These are phyloP conservation scores for Scenedesmus sp. DNA, from an alignment of 163 green algal genomes.

Conservation along the genomic window DNA sequence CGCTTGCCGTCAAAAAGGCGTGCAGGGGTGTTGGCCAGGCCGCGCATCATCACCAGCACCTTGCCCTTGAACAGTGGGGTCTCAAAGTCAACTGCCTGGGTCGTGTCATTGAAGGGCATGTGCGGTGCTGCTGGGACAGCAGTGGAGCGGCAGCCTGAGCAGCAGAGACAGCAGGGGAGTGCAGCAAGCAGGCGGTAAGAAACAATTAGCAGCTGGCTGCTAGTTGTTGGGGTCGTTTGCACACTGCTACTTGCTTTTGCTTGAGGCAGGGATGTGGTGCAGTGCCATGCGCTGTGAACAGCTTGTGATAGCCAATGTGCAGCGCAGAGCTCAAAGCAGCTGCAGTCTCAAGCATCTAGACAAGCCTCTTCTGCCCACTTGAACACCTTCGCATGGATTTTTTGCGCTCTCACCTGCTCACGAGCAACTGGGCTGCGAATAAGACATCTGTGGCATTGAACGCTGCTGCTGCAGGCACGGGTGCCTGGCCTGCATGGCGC, in stretches of 20 bases:
- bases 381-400: background rate
- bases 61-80: conserved; percentile 12
- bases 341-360: background rate
- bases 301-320: too few relatives aligned
- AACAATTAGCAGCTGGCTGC: too few relatives aligned
- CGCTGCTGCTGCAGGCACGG: background rate
- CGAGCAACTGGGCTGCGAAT: background rate
- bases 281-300: too few relatives aligned
- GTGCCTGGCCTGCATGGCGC: background rate
- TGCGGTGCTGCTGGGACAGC: conserved; percentile 21
- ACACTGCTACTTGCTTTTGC: too few relatives aligned
- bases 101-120: conserved; percentile 43
- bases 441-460: conserved; percentile 1
- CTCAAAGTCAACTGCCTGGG: conserved; percentile 22
- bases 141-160: conserved; percentile 13
- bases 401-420: background rate
- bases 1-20: conserved; percentile 33
- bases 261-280: too few relatives aligned
- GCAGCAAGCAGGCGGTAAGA: background rate
- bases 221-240: background rate
- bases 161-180: background rate
- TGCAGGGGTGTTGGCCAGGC: conserved; percentile 36
- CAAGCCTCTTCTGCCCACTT: background rate
- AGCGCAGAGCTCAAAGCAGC: background rate
- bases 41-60: conserved; percentile 1